phyloP scores from a whole-genome alignment of 2,329 filamentous ascomycete genomes.

The Orbilia oligospora region DNA sequence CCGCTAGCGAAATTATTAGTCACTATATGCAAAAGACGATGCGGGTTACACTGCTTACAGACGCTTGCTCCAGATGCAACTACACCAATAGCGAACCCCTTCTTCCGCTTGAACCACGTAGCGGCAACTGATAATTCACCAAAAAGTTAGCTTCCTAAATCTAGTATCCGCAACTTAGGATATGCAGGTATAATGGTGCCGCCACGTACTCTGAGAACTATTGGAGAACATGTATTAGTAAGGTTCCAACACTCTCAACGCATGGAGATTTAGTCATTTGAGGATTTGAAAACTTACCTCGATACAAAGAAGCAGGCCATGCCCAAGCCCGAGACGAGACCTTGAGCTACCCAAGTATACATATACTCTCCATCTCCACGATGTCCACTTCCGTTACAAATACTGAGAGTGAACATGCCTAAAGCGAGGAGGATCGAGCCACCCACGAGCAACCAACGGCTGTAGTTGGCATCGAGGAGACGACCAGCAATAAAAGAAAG shows the following conservation, averaged over 20 bases:
- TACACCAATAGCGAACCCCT: constrained; percentile 57
- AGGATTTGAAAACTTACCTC: constrained; percentile 26
- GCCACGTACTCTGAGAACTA: constrained; percentile 50
- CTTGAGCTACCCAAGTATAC: constrained; percentile 45
- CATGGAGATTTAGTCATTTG: constrained; percentile 1
- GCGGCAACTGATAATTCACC: constrained; percentile 44
- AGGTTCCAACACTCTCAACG: constrained; percentile 42
- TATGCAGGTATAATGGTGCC: background rate
- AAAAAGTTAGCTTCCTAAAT: background rate
- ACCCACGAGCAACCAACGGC: constrained; percentile 38
- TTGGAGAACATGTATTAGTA: constrained; percentile 14
- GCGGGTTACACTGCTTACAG: constrained; percentile 23
- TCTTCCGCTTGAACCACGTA: constrained; percentile 59
- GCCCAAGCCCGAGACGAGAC: constrained; percentile 42
- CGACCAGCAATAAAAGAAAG: constrained; percentile 54
- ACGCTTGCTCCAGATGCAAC: constrained; percentile 55
- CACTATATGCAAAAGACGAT: background rate
- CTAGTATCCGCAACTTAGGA: background rate
- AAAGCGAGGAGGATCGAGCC: constrained; percentile 42
- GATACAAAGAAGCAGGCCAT: constrained; percentile 60
- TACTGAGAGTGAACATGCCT: constrained; percentile 45
- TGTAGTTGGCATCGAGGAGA: constrained; percentile 57
- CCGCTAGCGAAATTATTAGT: constrained; percentile 34
- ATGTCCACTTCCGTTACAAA: constrained; percentile 35
- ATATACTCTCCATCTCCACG: constrained; percentile 30